These are phyloP conservation scores for Pseudogymnoascus sp. DNA, from an alignment of 2,329 filamentous ascomycete genomes.

Conservation along the genomic window DNA sequence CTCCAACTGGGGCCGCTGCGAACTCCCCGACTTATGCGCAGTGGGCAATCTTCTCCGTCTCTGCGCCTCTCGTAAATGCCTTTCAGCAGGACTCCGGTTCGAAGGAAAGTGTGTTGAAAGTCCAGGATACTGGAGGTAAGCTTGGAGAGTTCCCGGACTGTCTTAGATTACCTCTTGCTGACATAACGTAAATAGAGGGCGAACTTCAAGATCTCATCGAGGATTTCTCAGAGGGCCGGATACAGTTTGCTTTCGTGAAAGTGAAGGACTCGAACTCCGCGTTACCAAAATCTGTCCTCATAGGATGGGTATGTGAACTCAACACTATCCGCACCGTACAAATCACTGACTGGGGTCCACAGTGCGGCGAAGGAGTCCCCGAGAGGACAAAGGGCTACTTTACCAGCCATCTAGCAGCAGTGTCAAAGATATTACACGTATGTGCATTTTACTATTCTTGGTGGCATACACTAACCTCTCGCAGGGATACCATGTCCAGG, in stretches of 20 bases:
- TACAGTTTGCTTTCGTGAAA: constrained; percentile 95
- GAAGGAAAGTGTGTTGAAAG: constrained; percentile 93
- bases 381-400: constrained; percentile 98
- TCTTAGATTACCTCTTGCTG: constrained; percentile 11
- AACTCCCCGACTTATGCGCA: constrained; percentile 77
- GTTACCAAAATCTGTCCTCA: constrained; percentile 85
- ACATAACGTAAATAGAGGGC: constrained; percentile 55
- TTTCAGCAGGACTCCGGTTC: constrained; percentile 74
- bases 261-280: constrained; percentile 89
- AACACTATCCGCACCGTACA: not conserved
- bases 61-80: constrained; percentile 83
- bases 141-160: not conserved
- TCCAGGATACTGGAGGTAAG: constrained; percentile 80
- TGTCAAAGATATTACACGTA: constrained; percentile 84
- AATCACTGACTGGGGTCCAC: constrained; percentile 21
- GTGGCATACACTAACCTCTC: not conserved
- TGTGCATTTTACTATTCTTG: constrained; percentile 20
- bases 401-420: constrained; percentile 82
- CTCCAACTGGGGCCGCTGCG: constrained; percentile 48
- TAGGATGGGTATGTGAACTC: constrained; percentile 63
- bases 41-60: constrained; percentile 92
- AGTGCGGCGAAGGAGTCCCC: constrained; percentile 95
- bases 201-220: constrained; percentile 86
- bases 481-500: constrained; percentile 89
- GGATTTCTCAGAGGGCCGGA: constrained; percentile 91